Conservation (phyloP, 2,329 filamentous ascomycete species). For the Hyphodiscus sp. region DNA sequence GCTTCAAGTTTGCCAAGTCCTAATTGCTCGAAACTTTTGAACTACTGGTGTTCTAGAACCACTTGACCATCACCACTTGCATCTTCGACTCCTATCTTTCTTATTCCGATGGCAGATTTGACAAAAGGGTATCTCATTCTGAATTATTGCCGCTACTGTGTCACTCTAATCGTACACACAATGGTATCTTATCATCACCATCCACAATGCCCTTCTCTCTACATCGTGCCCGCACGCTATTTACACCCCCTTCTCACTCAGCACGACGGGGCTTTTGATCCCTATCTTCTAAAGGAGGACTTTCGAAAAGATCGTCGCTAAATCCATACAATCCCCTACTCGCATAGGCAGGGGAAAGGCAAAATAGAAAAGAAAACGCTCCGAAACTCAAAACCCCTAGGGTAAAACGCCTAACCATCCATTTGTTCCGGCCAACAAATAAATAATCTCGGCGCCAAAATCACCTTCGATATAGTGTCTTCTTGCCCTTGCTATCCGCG, state of each 20-base stretch:
- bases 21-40: too few species aligned
- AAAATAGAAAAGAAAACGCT: neutral
- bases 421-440: neutral
- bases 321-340: neutral
- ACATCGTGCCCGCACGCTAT: neutral
- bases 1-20: too few species aligned
- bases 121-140: constrained; percentile 1
- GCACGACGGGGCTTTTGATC: neutral
- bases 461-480: neutral
- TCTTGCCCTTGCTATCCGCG: constrained; percentile 4
- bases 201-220: neutral
- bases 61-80: too few species aligned
- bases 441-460: neutral
- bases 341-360: neutral
- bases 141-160: neutral
- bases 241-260: neutral
- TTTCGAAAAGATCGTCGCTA: neutral
- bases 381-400: neutral
- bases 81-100: too few species aligned
- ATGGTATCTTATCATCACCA: neutral
- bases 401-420: neutral
- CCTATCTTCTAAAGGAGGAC: neutral
- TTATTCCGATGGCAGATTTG: neutral
- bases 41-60: too few species aligned
- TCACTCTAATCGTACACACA: neutral